These are phyloP conservation scores for Papiliotrema flavescens DNA, from an alignment of 1,284 basidiomycete species.

Conservation along the genomic window DNA sequence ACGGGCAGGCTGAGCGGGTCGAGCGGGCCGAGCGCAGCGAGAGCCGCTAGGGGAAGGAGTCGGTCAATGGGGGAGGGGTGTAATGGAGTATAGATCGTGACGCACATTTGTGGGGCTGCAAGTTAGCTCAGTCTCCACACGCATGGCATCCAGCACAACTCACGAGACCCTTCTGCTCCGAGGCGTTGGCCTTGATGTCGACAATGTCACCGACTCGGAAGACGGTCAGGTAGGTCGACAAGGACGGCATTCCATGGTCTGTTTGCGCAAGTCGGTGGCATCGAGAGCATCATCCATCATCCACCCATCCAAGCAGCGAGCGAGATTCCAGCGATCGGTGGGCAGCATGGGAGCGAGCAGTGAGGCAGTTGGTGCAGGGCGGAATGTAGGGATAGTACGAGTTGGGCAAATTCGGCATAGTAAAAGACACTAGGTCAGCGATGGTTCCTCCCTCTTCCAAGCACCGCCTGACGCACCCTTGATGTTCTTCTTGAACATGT, in stretches of 20 bases:
- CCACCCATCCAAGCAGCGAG: background rate
- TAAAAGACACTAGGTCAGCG: constrained; percentile 12
- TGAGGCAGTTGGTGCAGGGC: background rate
- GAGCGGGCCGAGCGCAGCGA: too few relatives aligned
- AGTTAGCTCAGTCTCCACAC: background rate
- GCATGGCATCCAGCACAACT: background rate
- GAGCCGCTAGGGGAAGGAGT: too few relatives aligned
- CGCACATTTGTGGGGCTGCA: constrained; percentile 75
- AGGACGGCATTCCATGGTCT: constrained; percentile 87
- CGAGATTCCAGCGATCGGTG: background rate
- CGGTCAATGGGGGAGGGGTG: too few relatives aligned
- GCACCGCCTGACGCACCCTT: constrained; percentile 60
- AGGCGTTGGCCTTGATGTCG: constrained; percentile 98
- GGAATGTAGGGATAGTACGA: background rate
- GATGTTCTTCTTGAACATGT: constrained; percentile 99
- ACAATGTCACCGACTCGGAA: constrained; percentile 98
- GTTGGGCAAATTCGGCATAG: background rate
- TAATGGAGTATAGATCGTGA: too few relatives aligned
- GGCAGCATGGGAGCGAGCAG: background rate
- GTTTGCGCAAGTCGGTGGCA: constrained; percentile 20
- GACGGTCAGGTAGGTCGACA: constrained; percentile 89
- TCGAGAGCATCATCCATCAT: background rate
- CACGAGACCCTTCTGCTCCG: constrained; percentile 97
- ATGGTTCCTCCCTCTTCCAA: constrained; percentile 10
- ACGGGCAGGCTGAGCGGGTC: background rate